These are phyloP conservation scores for Mortierella antarctica DNA, from an alignment of 192 early-diverging fungal species.

Conservation along the genomic window DNA sequence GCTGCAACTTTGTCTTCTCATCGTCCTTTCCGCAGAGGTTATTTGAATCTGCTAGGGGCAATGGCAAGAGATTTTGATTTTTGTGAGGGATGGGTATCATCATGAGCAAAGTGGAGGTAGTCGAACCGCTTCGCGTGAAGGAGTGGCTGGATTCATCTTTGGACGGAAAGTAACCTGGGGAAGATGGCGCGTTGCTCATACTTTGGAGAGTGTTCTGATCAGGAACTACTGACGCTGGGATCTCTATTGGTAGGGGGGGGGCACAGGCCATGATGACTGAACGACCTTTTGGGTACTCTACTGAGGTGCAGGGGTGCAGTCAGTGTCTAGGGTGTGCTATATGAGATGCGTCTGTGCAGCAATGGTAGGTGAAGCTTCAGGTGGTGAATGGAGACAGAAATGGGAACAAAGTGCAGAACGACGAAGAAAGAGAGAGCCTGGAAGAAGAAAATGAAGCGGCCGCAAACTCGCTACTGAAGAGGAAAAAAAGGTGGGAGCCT, in stretches of 20 bases:
- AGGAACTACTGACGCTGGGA: not conserved
- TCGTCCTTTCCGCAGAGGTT: not conserved
- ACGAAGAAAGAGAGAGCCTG: not conserved
- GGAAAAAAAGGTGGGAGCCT: not conserved
- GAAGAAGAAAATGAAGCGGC: not conserved
- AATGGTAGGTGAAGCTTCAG: no score
- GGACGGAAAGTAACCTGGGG: conserved; percentile 4
- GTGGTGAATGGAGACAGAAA: no score
- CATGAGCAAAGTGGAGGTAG: conserved; percentile 7
- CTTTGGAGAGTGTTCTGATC: not conserved
- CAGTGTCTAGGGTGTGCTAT: not conserved
- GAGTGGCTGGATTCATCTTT: conserved; percentile 18
- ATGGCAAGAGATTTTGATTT: not conserved
- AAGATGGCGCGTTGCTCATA: not conserved
- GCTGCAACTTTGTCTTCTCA: conserved; percentile 16
- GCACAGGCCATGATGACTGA: conserved; percentile 4
- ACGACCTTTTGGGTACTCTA: not conserved
- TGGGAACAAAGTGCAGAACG: not conserved
- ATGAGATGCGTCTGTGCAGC: no score
- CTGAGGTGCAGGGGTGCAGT: not conserved
- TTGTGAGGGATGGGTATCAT: conserved; percentile 31
- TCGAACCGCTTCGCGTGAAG: conserved; percentile 13
- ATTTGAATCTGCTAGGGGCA: not conserved
- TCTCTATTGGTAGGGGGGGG: conserved; percentile 5
- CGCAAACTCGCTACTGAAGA: not conserved